Conservation (phyloP, 768 basidiomycete genomes). For the Trametes cubensis region DNA sequence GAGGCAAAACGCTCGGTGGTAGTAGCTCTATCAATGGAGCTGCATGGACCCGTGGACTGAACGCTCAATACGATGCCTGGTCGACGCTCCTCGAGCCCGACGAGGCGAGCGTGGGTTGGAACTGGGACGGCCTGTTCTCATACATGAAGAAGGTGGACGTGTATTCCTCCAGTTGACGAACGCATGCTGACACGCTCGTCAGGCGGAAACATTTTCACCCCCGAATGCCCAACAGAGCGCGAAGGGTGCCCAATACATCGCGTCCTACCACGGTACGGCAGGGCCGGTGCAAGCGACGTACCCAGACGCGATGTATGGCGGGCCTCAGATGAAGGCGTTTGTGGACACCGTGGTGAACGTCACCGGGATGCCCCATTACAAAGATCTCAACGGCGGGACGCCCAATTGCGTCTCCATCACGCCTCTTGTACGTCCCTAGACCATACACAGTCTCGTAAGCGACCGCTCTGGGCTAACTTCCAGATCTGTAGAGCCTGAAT, state of each 20-base stretch:
- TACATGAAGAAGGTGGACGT: slow-evolving; percentile 35
- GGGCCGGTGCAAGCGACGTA: slow-evolving; percentile 60
- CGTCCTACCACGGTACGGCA: slow-evolving; percentile 50
- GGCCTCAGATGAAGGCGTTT: slow-evolving; percentile 42
- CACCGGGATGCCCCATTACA: slow-evolving; percentile 50
- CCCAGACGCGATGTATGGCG: slow-evolving; percentile 55
- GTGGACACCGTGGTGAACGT: slow-evolving; percentile 48
- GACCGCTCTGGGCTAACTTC: too few species aligned
- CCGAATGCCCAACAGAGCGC: slow-evolving; percentile 48
- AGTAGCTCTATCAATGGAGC: slow-evolving; percentile 35
- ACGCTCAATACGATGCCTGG: slow-evolving; percentile 35
- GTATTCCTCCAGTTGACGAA: too few species aligned
- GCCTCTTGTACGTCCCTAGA: slow-evolving; percentile 44
- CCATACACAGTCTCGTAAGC: too few species aligned
- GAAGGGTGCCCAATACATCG: slow-evolving; percentile 47
- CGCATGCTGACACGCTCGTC: not conserved
- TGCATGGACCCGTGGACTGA: slow-evolving; percentile 33
- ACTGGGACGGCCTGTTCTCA: slow-evolving; percentile 34
- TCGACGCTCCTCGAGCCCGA: slow-evolving; percentile 32
- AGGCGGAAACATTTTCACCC: slow-evolving; percentile 53
- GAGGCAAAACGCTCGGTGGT: slow-evolving; percentile 49
- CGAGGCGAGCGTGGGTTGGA: slow-evolving; percentile 31
- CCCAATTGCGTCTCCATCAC: slow-evolving; percentile 60
- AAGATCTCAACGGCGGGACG: slow-evolving; percentile 57
- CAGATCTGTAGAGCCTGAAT: slow-evolving; percentile 38